Percentiles rank a stretch among this genome's conserved stretches.
Evolutionary conservation across 148 eudicot species (phyloP).

Genomic region (Chenopodium suecicum): DNA sequence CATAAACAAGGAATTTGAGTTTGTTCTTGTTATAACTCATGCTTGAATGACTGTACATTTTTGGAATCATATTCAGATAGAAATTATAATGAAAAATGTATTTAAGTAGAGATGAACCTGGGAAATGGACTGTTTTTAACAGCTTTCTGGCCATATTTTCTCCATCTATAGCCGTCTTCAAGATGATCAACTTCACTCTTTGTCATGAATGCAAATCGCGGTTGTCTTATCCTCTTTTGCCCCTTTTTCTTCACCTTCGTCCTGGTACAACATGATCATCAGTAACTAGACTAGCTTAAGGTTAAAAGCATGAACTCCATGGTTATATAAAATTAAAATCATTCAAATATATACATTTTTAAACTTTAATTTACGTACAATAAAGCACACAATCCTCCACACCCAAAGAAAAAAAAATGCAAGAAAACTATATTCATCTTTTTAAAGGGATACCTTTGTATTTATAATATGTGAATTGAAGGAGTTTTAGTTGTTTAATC

Average conservation of each 20-base stretch:
- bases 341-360: not conserved
- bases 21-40: not conserved
- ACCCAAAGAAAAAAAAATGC: too few relatives aligned
- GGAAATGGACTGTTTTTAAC: slow-evolving; percentile 98
- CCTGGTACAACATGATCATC: slow-evolving; percentile 31
- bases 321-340: not conserved
- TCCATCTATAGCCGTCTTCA: slow-evolving; percentile 97
- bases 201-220: slow-evolving; percentile 89
- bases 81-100: not conserved
- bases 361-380: not conserved
- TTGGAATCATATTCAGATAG: not conserved
- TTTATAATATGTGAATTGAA: not conserved
- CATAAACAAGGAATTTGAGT: too few relatives aligned
- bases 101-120: slow-evolving; percentile 39
- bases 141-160: slow-evolving; percentile 97
- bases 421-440: not conserved
- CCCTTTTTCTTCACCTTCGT: slow-evolving; percentile 72
- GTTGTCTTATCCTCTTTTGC: slow-evolving; percentile 74
- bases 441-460: not conserved
- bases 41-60: not conserved
- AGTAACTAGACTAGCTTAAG: not conserved
- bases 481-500: not conserved
- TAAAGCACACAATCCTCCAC: not conserved
- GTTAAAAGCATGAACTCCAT: not conserved
- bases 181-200: slow-evolving; percentile 96